Evolutionary conservation across 441 rosid species (phyloP), one percentile per base, ranked within the genome.

Genomic region (Jatropha podagrica): DNA sequence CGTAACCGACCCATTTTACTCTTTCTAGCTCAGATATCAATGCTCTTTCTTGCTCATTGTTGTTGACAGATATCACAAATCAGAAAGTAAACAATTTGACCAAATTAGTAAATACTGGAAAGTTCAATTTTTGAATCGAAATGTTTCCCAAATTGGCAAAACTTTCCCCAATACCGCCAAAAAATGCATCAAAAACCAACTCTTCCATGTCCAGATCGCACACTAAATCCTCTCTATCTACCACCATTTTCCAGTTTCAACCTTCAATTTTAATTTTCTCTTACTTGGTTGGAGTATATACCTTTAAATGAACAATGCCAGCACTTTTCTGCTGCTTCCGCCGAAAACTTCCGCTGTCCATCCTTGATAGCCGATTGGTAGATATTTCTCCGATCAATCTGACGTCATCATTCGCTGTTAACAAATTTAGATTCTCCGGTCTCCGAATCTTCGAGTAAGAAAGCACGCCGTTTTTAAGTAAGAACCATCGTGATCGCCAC

Each of bases 401-500:
- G 76, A 94, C 89, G 73, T 90, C 97, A 41, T 88, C 91, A 7
- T 81, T 77, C 26, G 89, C 84, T 37, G 88, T 76, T 6, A 83
- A 77, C 8, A 85, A 71, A 70, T 81, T 83, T 2, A 93, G 85
- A 84, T 86, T 83, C 81, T 89, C 98, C 61, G 91, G 84, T 55
- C 94, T 85, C 37, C 89, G 92, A 81, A 87, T 87, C 88, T 92
- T 96, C 5, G 95, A 94, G 76, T 96, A 96, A 5, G 96, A 94
- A 14, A 96, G 88, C 69, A 87, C 85, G 48, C 97, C 98, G 60
- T 89, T 89, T 62, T 88, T 88, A 67, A 96, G 88, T 46, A 88
- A 81, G 79, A 96, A 94, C 98, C 97, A 96, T 69, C 99, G 88
- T 67, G 95, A 92, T 89, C 99, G 91, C 99, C 99, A 96, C n/a